These are phyloP conservation scores for Cucurbita argyrosperma DNA, from an alignment of 306 rosid species.

Conservation along the genomic window DNA sequence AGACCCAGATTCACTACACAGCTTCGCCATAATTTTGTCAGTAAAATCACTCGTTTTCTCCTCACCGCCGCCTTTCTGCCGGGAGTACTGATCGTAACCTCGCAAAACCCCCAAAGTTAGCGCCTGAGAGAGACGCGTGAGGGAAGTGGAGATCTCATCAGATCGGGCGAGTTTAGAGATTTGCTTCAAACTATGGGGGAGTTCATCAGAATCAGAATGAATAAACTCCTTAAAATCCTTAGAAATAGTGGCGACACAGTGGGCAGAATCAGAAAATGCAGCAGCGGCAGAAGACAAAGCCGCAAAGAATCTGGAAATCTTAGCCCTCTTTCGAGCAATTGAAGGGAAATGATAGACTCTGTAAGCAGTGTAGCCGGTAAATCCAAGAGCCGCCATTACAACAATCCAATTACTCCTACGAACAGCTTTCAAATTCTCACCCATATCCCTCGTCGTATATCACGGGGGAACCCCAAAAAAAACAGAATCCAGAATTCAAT, in stretches of 20 bases:
- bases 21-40: slow-evolving; percentile 38
- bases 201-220: slow-evolving; percentile 46
- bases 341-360: slow-evolving; percentile 44
- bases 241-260: slow-evolving; percentile 40
- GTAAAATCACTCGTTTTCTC: slow-evolving; percentile 7
- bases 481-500: neutral
- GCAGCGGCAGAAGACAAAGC: slow-evolving; percentile 48
- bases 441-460: slow-evolving; percentile 21
- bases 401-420: slow-evolving; percentile 35
- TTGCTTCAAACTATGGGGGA: slow-evolving; percentile 62
- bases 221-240: slow-evolving; percentile 59
- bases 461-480: neutral
- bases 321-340: slow-evolving; percentile 35
- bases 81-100: slow-evolving; percentile 24
- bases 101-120: slow-evolving; percentile 37
- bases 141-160: slow-evolving; percentile 36
- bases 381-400: slow-evolving; percentile 36
- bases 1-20: slow-evolving; percentile 44
- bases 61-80: too few species aligned
- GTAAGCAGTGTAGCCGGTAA: slow-evolving; percentile 39
- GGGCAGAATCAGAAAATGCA: slow-evolving; percentile 49
- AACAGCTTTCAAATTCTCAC: slow-evolving; percentile 28
- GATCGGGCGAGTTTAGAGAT: slow-evolving; percentile 55
- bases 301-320: slow-evolving; percentile 31
- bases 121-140: slow-evolving; percentile 36